Evolutionary conservation across 495 filamentous ascomycete genomes (phyloP), one percentile per base, ranked within the genome.

Genomic region (Lepraria neglecta): DNA sequence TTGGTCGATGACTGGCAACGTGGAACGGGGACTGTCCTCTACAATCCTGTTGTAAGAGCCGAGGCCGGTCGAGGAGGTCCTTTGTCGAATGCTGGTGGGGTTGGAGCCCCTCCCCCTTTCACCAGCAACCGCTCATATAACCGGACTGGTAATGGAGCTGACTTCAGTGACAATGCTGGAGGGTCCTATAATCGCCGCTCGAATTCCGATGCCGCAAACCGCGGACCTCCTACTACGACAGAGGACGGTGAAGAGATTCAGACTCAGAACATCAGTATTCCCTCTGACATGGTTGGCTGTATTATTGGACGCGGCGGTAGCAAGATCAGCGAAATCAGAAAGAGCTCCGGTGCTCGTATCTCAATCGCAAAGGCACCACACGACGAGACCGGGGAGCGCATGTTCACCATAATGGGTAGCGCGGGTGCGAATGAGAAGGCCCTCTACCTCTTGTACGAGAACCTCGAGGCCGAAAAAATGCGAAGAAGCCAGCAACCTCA

Each of bases 371-470:
- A 98, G 80, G 89, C 91, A 27, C 91, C 95, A 38, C 94, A 98
- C 68, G 94, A 97, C 66, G 95, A 97, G 59, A 92, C 90, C 51
- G 94, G 94, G 57, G 94, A 98, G 82, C 85, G 94, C 69, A 97
- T 98, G 94, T 98, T 97, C 78, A 97, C 94, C 64, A 97, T 98
- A 71, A 96, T 95, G 82, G 94, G 94, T 62, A 95, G 89, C 60
- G 84, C 87, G 28, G 82, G 82, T 74, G 88, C 88, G 63, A 97
- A 97, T 69, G 94, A 98, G 77, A 91, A 91, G 65, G 94, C 94
- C 17, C 80, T 98, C 10, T 97, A 92, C 73, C 84, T 97, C 42
- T 82, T 98, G 54, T 98, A 98, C 76, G 94, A 98, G 81, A 97
- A 98, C 75, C 84, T 98, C 38, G 94, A 98, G 75, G 94, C 91